Base-by-base conservation (phyloP, 192 early-diverging fungal species). In the Helicostylum pulchrum region DNA sequence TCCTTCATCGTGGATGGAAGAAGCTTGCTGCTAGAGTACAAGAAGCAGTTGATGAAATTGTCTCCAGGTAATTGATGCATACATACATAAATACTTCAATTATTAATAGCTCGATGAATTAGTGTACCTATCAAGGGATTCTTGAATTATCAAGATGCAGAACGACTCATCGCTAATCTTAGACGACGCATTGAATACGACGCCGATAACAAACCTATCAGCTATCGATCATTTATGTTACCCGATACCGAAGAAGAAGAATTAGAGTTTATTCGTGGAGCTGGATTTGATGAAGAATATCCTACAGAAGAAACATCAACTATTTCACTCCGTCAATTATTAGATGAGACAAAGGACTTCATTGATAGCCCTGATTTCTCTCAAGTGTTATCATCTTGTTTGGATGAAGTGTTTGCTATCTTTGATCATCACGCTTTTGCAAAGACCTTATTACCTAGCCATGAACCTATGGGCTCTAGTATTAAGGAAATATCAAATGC, bases 291-390 rank as follows among this genome's bases (percentile, higher is more conserved):
- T 42, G 71, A 20, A 63, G 75, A 77, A 26, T 26, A 26, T 2
- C 26, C 26, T 26, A 26, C 26, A 53, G 61, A 70, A 10, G 43
- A 61, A 11, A 43, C 20, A 20, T 42, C 53, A 8, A 23, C 36
- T 15, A 43, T 82, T 7, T 76, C 83, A 32, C 80, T 98, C 32
- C 79, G 80, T 36, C 80, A 73, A 34, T 77, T 96, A 48, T 69
- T 98, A 58, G 86, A 95, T 74, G 93, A 96, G 78, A 90, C 90
- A 2, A 86, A 90, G 21, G 94, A 98, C 70, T 87, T 93, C 48
- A 79, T 96, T 51, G 15, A 42, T 32, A 85, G 83, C 23, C 68
- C 61, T 32, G 83, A 85, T 47, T 85, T 85, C 39, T 17, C 57
- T 0, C 73, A 60, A 0, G 83, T 85, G 0, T 43, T 80, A 14